phyloP scores from a whole-genome alignment of 306 rosid genomes.

The Arachis hypogaea region DNA sequence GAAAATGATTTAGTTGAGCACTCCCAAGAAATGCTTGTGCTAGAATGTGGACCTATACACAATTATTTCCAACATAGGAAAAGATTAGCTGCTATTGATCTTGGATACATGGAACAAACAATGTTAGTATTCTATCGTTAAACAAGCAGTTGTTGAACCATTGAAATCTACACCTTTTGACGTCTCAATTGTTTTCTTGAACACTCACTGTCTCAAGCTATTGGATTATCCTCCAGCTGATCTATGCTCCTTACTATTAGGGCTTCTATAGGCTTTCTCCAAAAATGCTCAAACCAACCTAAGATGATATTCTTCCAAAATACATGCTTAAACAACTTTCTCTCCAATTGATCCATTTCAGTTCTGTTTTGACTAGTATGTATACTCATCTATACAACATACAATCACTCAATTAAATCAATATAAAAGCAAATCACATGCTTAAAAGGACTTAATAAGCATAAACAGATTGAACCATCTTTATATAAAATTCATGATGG shows the following conservation, averaged over 20 bases:
- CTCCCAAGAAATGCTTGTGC: background rate
- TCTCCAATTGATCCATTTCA: background rate
- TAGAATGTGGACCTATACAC: background rate
- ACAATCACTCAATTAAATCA: background rate
- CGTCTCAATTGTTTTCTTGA: background rate
- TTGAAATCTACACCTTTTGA: background rate
- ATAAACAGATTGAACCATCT: slow-evolving; percentile 6
- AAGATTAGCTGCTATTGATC: background rate
- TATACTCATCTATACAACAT: background rate
- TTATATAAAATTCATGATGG: background rate
- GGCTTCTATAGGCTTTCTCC: background rate
- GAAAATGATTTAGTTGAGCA: background rate
- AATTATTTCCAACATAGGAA: background rate
- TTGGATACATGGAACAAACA: too few relatives aligned
- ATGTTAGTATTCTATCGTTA: background rate
- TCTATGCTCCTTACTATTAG: background rate
- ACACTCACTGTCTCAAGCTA: background rate
- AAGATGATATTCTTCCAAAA: background rate
- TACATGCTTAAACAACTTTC: background rate
- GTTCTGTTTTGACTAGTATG: background rate
- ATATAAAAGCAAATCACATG: background rate
- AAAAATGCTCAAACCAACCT: background rate
- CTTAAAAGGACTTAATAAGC: slow-evolving; percentile 15
- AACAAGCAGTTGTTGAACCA: background rate
- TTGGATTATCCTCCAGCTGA: background rate